A percentile compares a stretch with the other conserved stretches of the same genome.
phyloP scores from a whole-genome alignment of 768 basidiomycete genomes.

The Leccinum subgranulosum region DNA sequence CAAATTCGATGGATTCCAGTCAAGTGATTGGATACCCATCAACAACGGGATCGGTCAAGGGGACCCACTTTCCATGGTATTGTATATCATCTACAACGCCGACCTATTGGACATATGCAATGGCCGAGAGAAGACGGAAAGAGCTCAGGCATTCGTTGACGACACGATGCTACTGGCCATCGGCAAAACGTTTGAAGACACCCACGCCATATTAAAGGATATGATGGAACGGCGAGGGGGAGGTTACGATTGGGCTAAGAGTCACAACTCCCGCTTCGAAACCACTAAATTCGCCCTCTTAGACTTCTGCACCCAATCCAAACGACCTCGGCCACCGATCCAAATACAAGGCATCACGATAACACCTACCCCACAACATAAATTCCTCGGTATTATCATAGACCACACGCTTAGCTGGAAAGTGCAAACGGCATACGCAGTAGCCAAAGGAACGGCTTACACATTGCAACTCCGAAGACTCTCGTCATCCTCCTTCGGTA shows the following conservation, averaged over 20 bases:
- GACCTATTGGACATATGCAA: background rate
- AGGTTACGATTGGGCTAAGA: background rate
- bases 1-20: background rate
- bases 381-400: background rate
- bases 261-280: background rate
- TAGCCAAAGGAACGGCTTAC: background rate
- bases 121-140: background rate
- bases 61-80: no score
- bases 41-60: no score
- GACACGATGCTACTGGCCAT: background rate
- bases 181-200: background rate
- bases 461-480: background rate
- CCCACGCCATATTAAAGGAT: background rate
- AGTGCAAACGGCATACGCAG: background rate
- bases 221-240: background rate
- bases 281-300: background rate
- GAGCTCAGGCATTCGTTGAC: background rate
- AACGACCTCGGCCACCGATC: background rate
- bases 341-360: background rate
- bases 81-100: background rate
- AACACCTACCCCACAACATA: background rate
- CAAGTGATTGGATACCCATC: no score
- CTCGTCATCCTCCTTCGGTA: fast-evolving
- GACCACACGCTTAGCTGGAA: background rate
- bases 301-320: background rate